Base-by-base conservation (phyloP, 768 basidiomycete genomes). In the Phylloporus scabripes region DNA sequence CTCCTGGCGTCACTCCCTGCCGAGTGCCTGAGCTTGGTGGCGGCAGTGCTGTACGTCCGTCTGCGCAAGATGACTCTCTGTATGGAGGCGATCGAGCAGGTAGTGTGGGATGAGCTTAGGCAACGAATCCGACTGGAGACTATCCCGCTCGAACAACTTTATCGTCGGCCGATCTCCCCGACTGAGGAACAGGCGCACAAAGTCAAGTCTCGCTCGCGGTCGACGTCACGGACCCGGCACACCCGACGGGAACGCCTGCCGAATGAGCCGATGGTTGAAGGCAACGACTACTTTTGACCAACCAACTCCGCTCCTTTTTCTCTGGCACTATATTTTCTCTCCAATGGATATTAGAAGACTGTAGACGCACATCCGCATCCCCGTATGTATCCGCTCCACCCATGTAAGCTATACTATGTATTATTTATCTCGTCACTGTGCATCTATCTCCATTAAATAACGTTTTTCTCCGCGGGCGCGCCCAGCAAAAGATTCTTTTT, bases 21-120 rank as follows among this genome's bases (percentile, higher is more conserved):
- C 0, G 67, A 67, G 32, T 66, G 58, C 31, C 68, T 73, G 20
- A 67, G 59, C 17, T 38, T 69, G 53, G 61, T 70, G 9, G 53
- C 60, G 9, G 63, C 60, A 1, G 60, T 70, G 4, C 54, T 78
- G 26, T 67, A 66, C 37, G 60, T 62, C 3, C 67, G 61, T 0
- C 54, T 78, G 9, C 57, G 56, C 5, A 56, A 61, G 31, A 66
- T 71, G 66, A 66, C 67, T 6, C 32, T 26, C 28, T 60, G 66
- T 15, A 77, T 78, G 76, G 61, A 69, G 4, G 32, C 46, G 18
- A 64, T 80, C 31, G 70, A 77, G 42, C 48, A 49, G 10, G 59
- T 61, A 2, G 63, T 77, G 8, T 52, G 40, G 48, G 33, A 48
- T 21, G 74, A 77, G 51, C 52, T 76, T 5, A 52, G 50, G 29